A percentile compares a stretch with the other conserved stretches of the same genome.
These are phyloP conservation scores for Chimonanthus praecox DNA, from an alignment of 164 flowering plant genomes.

Conservation along the genomic window DNA sequence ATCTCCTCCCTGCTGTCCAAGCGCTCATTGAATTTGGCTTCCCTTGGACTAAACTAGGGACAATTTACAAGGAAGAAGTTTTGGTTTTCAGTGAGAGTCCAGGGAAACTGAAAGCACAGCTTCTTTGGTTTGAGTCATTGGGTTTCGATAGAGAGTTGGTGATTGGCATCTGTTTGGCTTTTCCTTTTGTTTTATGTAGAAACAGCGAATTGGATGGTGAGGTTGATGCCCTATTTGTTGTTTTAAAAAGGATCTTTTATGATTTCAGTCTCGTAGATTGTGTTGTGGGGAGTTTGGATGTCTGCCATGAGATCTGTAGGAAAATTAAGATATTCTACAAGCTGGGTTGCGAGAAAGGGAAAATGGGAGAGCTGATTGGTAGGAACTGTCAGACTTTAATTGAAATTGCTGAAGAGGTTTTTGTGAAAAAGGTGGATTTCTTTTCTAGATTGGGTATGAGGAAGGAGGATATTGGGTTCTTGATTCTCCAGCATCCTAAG, in stretches of 20 bases:
- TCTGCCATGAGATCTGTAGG: conserved; percentile 50
- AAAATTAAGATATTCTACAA: conserved; percentile 54
- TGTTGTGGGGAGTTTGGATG: conserved; percentile 45
- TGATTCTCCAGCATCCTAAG: conserved; percentile 45
- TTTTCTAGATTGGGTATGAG: conserved; percentile 37
- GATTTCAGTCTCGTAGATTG: conserved; percentile 33
- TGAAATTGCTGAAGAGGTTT: conserved; percentile 37
- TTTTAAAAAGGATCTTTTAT: conserved; percentile 40
- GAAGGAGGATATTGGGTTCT: conserved; percentile 35
- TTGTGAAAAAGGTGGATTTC: conserved; percentile 42
- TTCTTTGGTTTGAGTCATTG: conserved; percentile 21
- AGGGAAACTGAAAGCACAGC: conserved; percentile 21
- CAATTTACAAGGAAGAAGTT: conserved; percentile 37
- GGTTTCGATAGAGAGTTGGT: conserved; percentile 41
- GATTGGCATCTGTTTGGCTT: conserved; percentile 54
- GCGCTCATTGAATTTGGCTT: conserved; percentile 45
- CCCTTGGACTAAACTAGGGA: conserved; percentile 66
- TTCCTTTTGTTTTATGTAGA: conserved; percentile 45
- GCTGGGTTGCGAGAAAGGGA: conserved; percentile 49
- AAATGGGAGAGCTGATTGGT: conserved; percentile 42
- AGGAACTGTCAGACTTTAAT: conserved; percentile 31
- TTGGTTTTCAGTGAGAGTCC: conserved; percentile 34
- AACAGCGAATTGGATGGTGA: conserved; percentile 20
- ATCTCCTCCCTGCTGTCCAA: conserved; percentile 30
- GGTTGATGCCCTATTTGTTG: conserved; percentile 34